These are phyloP conservation scores for Cordyceps farinosa DNA, from an alignment of 2,329 filamentous ascomycete species.

Conservation along the genomic window DNA sequence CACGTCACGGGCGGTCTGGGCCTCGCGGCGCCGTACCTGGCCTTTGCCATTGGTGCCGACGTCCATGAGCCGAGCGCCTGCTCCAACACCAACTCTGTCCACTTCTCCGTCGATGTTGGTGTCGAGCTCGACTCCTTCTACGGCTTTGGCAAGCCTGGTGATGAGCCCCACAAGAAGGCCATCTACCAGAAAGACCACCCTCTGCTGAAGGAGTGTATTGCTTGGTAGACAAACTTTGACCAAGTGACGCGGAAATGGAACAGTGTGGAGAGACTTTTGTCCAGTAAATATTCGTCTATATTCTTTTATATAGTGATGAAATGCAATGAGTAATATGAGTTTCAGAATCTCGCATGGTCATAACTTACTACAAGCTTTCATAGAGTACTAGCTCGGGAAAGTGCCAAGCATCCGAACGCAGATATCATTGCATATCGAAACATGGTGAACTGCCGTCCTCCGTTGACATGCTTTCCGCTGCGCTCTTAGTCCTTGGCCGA, in stretches of 20 bases:
- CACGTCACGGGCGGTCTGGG: constrained; percentile 15
- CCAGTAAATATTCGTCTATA: neutral
- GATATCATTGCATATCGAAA: too few relatives aligned
- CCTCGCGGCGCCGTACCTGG: constrained; percentile 15
- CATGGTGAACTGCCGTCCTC: neutral
- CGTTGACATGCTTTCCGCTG: neutral
- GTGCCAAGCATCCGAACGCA: too few relatives aligned
- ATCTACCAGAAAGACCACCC: constrained; percentile 17
- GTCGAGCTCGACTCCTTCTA: constrained; percentile 18
- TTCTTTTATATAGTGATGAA: neutral
- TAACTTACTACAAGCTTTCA: neutral
- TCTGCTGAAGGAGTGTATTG: constrained; percentile 16
- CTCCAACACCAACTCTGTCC: constrained; percentile 14
- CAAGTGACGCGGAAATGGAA: neutral
- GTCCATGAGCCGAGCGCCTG: constrained; percentile 16
- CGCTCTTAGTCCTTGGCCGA: neutral
- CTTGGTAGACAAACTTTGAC: neutral
- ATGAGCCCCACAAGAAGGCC: constrained; percentile 17
- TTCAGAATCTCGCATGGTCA: neutral
- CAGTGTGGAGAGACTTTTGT: neutral
- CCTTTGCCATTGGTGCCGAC: constrained; percentile 12
- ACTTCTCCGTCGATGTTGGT: constrained; percentile 12
- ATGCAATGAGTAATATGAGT: neutral
- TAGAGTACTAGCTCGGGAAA: too few relatives aligned
- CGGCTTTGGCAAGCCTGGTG: constrained; percentile 16